Base-by-base conservation (phyloP, 2,329 filamentous ascomycete genomes). In the Monosporascus sp. region DNA sequence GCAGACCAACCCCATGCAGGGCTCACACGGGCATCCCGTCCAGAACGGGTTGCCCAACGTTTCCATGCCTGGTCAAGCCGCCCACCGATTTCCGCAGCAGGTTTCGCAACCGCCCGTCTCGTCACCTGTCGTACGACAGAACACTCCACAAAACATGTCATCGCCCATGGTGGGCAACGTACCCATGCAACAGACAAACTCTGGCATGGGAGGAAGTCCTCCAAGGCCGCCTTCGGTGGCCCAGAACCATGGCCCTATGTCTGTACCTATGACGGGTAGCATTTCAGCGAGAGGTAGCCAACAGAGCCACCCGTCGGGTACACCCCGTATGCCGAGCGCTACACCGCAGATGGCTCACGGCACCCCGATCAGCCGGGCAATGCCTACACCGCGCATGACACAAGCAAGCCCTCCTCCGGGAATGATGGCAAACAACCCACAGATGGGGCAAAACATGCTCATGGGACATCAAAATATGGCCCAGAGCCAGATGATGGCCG, bases 161-260 rank as follows among this genome's bases (percentile, higher is more conserved):
- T 87, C 84, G 1, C 85, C 84, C 8, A 85, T 83, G 76, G 78
- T 83, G n/a, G 76, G 76, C 44, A 79, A 79, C 37, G 80, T 81
- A 26, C 73, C 82, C 0, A 87, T 88, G 84, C 82, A 86, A 57
- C 77, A 79, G 37, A 84, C 83, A 27, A 83, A 80, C 48, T 88
- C 86, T 1, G 86, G 79, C 61, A 85, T 88, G 77, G 85, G 84
- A 20, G 83, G 77, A 50, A 90, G 86, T 62, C 87, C 87, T 26
- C 76, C 84, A 19, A 77, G 86, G 45, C 85, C 87, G 17, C 74
- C 85, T 1, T 89, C 86, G 17, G 84, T 85, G 5, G 82, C 84
- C 3, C 84, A 85, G 56, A 81, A 78, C 50, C 79, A 80, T 52
- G 66, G 71, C 2, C 74, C 79, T 0, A 84, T 85, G 76, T 75